Conservation (phyloP, 2,329 filamentous ascomycete genomes). For the Chalaropsis thielavioides region DNA sequence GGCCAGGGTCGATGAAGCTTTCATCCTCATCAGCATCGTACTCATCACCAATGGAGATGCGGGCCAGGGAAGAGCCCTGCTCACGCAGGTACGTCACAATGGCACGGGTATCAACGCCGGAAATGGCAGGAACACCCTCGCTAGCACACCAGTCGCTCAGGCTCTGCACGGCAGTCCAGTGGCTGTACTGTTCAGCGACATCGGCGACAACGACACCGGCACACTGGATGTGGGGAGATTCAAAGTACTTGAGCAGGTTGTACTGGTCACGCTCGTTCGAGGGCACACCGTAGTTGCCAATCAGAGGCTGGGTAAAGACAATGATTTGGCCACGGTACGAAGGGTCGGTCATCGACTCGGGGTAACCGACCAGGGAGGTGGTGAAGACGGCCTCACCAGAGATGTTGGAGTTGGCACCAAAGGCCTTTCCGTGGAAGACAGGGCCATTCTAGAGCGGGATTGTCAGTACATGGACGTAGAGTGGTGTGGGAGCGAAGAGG, state of each 20-base stretch:
- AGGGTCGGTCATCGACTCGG: slow-evolving; percentile 82
- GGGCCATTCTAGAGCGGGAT: slow-evolving; percentile 56
- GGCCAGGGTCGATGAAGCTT: slow-evolving; percentile 83
- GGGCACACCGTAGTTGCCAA: slow-evolving; percentile 97
- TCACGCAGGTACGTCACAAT: slow-evolving; percentile 94
- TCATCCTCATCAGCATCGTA: slow-evolving; percentile 98
- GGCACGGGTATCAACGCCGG: slow-evolving; percentile 88
- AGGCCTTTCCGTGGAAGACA: slow-evolving; percentile 90
- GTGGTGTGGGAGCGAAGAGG: not conserved
- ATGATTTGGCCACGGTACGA: slow-evolving; percentile 90
- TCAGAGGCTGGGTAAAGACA: slow-evolving; percentile 94
- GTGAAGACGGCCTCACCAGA: slow-evolving; percentile 98
- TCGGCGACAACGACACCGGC: slow-evolving; percentile 92
- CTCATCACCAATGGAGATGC: slow-evolving; percentile 90
- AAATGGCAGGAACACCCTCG: slow-evolving; percentile 90
- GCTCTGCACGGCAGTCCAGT: slow-evolving; percentile 96
- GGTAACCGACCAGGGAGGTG: slow-evolving; percentile 92
- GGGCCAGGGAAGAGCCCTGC: slow-evolving; percentile 87
- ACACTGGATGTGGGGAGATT: slow-evolving; percentile 94
- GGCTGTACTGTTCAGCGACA: slow-evolving; percentile 84
- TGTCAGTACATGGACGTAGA: slow-evolving; percentile 18
- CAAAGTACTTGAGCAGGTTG: slow-evolving; percentile 92
- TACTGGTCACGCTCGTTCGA: slow-evolving; percentile 71
- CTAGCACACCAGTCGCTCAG: slow-evolving; percentile 87
- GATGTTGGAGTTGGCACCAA: slow-evolving; percentile 91